Base-by-base conservation (phyloP, 1,139 yeast genomes). In the Taiozyma onychis region DNA sequence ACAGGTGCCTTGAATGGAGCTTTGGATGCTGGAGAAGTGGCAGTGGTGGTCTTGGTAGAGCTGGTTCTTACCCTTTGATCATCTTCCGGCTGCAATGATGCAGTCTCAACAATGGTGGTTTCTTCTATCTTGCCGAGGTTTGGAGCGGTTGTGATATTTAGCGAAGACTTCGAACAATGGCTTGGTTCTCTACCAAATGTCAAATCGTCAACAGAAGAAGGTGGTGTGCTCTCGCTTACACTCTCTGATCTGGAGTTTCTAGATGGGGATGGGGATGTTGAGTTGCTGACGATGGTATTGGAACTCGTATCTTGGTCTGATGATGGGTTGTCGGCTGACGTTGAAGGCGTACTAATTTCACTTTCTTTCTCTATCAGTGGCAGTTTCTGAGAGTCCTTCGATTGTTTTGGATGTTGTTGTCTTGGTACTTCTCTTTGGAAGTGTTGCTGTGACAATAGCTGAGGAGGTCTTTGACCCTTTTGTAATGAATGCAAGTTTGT, bases 201-300 rank as follows among this genome's bases (percentile, higher is more conserved):
- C 6, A 61, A 47, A 43, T 61, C 65, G 44, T 61, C 65, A 26
- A 60, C 54, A 6, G 64, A 60, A 1, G 64, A 60, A n/a, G 65
- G 57, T 6, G 65, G 65, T 6, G 65, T 59, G 26, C 57, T 57
- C 22, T 61, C 65, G 46, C 54, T 51, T 10, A 51, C 48, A 46
- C 60, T 58, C 41, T 59, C 59, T 2, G 61, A 53, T 48, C 62
- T 54, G 1, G 65, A 61, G 2, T 55, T 52, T 39, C 64, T 48
- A 1, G 65, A 60, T 22, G 65, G 64, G 14, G 60, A 57, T 27
- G 65, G 62, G 3, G 64, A 60, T 0, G 61, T 52, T 0, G 62
- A 58, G 35, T 44, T 48, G 24, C 54, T 50, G 26, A 47, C 50
- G 9, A 50, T 43, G 13, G 28, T 35, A 9, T 47, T 30, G 6